Conservation (phyloP, 2,329 filamentous ascomycete species). For the Penicillium thymicola region DNA sequence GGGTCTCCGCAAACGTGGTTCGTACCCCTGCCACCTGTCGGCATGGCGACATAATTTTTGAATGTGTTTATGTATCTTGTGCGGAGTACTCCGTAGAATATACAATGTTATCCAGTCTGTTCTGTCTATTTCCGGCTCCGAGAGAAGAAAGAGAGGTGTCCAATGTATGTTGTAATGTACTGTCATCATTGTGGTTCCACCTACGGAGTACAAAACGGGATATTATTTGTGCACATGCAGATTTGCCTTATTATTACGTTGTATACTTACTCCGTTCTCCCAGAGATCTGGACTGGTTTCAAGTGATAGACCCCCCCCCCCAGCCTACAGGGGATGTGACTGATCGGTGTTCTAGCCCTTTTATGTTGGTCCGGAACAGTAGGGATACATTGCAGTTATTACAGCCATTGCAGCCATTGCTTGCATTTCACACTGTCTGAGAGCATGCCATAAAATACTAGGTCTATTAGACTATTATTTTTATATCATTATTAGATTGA, state of each 20-base stretch:
- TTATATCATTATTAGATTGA: not conserved
- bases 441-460: not conserved
- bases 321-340: not conserved
- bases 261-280: not conserved
- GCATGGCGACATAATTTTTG: not conserved
- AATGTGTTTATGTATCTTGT: not conserved
- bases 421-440: not conserved
- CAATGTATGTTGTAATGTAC: not conserved
- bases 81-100: not conserved
- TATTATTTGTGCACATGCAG: not conserved
- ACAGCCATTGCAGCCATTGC: not conserved
- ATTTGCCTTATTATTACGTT: not conserved
- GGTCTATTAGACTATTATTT: not conserved
- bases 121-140: not conserved
- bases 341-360: not conserved
- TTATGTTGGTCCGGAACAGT: not conserved
- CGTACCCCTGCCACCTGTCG: not conserved
- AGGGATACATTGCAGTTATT: not conserved
- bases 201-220: not conserved
- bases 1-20: conserved; percentile 10
- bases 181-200: not conserved
- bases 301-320: not conserved
- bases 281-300: not conserved
- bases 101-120: not conserved
- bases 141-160: not conserved